A percentile compares a stretch with the other conserved stretches of the same genome.
phyloP scores from a whole-genome alignment of 2,329 filamentous ascomycete genomes.

The Coleophoma cylindrospora region DNA sequence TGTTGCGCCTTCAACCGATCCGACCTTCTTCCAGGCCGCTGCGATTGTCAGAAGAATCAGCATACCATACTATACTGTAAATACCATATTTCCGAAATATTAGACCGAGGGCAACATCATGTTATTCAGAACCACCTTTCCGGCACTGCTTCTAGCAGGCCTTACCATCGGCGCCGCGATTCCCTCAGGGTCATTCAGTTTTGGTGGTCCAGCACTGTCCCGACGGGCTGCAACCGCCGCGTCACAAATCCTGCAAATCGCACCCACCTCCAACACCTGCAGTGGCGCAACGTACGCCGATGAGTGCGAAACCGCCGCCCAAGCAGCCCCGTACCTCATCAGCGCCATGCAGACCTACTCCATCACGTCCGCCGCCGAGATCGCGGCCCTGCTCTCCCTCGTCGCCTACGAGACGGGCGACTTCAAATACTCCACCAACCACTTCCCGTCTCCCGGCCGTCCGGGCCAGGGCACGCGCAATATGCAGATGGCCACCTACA shows the following conservation, averaged over 20 bases:
- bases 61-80: not conserved
- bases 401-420: conserved; percentile 56
- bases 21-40: not conserved
- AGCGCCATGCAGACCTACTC: conserved; percentile 47
- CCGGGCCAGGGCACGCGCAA: conserved; percentile 60
- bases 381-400: conserved; percentile 54
- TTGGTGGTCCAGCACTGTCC: not conserved
- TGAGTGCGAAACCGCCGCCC: conserved; percentile 47
- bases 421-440: conserved; percentile 59
- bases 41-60: not conserved
- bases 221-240: conserved; percentile 7
- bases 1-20: not conserved
- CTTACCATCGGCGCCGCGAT: not conserved
- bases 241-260: conserved; percentile 31
- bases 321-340: conserved; percentile 45
- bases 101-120: not conserved
- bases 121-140: not conserved
- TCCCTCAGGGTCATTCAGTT: not conserved
- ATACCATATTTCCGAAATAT: not conserved
- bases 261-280: conserved; percentile 43
- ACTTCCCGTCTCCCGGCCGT: conserved; percentile 39
- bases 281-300: conserved; percentile 31
- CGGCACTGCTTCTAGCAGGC: not conserved
- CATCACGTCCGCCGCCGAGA: conserved; percentile 45
- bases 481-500: conserved; percentile 55